Conservation (phyloP, 2,329 filamentous ascomycete species). For the Dactylonectria estremocensis region DNA sequence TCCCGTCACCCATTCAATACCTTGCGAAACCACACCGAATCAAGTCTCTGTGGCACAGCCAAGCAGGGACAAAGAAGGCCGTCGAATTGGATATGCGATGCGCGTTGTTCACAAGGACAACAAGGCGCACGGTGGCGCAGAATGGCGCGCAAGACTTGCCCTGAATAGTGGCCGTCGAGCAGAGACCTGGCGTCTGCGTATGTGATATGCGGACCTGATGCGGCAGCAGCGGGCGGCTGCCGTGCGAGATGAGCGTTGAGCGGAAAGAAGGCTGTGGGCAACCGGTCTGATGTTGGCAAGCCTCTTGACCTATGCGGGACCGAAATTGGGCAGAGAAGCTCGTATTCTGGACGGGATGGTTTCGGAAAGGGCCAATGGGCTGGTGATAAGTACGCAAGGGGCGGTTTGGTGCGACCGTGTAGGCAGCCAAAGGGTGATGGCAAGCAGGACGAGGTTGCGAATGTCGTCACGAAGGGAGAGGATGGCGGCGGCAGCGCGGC, state of each 20-base stretch:
- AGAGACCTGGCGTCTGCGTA: conserved; percentile 35
- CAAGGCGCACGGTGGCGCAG: conserved; percentile 43
- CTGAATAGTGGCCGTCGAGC: conserved; percentile 29
- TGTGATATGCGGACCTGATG: conserved; percentile 34
- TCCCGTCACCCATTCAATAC: conserved; percentile 47
- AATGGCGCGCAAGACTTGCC: conserved; percentile 37
- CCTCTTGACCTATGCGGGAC: conserved; percentile 40
- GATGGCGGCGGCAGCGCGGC: conserved; percentile 26
- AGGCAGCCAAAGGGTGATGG: conserved; percentile 43
- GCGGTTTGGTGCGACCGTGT: conserved; percentile 44
- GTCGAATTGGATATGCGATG: conserved; percentile 41
- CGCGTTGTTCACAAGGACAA: conserved; percentile 36
- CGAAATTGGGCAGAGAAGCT: conserved; percentile 48
- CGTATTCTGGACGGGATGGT: conserved; percentile 50
- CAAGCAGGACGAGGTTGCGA: conserved; percentile 38
- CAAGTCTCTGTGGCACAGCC: conserved; percentile 52
- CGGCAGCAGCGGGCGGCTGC: conserved; percentile 34
- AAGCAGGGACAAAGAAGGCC: conserved; percentile 45
- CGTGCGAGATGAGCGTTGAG: conserved; percentile 41
- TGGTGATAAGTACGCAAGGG: conserved; percentile 44
- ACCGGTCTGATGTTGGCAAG: conserved; percentile 45
- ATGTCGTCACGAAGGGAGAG: conserved; percentile 38
- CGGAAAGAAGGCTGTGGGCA: conserved; percentile 44
- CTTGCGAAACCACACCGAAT: conserved; percentile 54
- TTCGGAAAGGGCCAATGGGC: conserved; percentile 46